Evolutionary conservation across 2,329 filamentous ascomycete species (phyloP), one percentile per base, ranked within the genome.

Genomic region (Rhinocladiella mackenziei): DNA sequence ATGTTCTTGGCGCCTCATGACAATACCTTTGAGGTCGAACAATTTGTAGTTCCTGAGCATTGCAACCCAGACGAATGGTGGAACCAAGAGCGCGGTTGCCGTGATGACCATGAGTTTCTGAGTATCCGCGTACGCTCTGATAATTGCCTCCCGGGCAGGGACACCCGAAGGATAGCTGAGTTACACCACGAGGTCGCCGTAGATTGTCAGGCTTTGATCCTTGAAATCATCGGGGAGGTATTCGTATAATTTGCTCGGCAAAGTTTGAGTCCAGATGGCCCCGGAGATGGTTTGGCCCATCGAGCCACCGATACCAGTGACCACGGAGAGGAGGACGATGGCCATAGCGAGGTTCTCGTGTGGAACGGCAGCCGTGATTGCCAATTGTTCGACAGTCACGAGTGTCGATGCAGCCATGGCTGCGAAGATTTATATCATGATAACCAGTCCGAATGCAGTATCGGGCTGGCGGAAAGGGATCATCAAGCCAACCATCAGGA

Each of bases 221-320:
- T 42, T 37, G 10, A 32, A 42, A 13, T 17, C 25, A 14, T 39
- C 50, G 5, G 78, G 77, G 0, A 82, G 66, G 50, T 77, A 71
- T 30, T 63, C 56, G 14, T 56, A 54, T 8, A 83, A 67, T 10
- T 13, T 11, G 71, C 70, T n/a, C 65, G 61, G 5, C 72, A 85
- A 76, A 2, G 74, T 71, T 46, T 73, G 70, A 0, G 75, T 78
- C 80, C 81, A 86, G 51, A 86, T 77, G 8, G 80, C 80, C 0
- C 73, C 73, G 1, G 31, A 13, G 17, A 33, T 33, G n/a, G 31
- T 18, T 11, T 15, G 15, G n/a, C 31, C 31, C 10, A 33, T 33
- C 10, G 31, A 33, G 5, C 10, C 31, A 18, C 31, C 81, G 46
- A 84, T 72, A 47, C 74, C 75, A 51, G 75, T 71, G 25, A 80